Evolutionary conservation across 805 yeast genomes (phyloP).

Genomic region (Pichia cabralensis): DNA sequence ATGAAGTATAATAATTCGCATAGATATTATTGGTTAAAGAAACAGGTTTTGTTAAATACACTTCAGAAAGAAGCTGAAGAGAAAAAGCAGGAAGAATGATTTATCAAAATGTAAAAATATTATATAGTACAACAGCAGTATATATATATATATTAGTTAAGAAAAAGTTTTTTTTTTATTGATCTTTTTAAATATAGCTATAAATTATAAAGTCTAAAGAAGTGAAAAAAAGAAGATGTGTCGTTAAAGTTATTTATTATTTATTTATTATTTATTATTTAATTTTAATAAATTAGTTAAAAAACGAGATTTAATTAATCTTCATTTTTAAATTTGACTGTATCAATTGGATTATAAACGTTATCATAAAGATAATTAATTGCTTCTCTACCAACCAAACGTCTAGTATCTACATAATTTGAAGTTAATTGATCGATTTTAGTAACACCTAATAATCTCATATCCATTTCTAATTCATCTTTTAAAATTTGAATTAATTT

Average conservation of each 20-base stretch:
- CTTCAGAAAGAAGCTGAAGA: too few relatives aligned
- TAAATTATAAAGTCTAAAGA: too few relatives aligned
- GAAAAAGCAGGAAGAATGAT: too few relatives aligned
- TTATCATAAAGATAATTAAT: constrained; percentile 23
- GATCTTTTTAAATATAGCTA: too few relatives aligned
- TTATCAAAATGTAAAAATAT: too few relatives aligned
- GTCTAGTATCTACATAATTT: constrained; percentile 45
- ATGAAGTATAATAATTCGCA: constrained; percentile 10
- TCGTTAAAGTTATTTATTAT: background rate
- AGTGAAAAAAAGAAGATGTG: background rate
- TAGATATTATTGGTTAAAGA: constrained; percentile 21
- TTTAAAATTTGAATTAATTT: constrained; percentile 51
- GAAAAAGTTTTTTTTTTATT: too few relatives aligned
- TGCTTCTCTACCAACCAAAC: constrained; percentile 25
- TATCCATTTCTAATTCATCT: constrained; percentile 64
- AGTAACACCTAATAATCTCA: constrained; percentile 71
- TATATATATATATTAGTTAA: too few relatives aligned
- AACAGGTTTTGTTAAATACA: constrained; percentile 19
- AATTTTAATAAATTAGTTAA: background rate
- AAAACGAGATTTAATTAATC: background rate
- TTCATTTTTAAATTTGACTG: constrained; percentile 24
- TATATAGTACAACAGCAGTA: too few relatives aligned
- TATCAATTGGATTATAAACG: constrained; percentile 21
- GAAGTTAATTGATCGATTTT: constrained; percentile 50
- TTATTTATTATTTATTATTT: background rate